These are phyloP conservation scores for Dissophora globulifera DNA, from an alignment of 192 early-diverging fungal genomes.

Conservation along the genomic window DNA sequence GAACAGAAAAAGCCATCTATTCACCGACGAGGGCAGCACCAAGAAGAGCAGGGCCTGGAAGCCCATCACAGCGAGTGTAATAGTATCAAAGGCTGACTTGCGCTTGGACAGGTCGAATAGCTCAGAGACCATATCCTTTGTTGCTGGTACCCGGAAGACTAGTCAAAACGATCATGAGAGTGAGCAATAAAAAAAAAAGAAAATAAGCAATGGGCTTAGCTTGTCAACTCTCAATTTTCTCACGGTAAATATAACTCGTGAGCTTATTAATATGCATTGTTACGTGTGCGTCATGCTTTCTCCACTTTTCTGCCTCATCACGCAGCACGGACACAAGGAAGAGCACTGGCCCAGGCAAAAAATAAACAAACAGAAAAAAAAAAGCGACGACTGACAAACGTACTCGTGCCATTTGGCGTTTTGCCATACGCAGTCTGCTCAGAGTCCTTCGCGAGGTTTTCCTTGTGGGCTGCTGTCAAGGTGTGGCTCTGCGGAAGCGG, in stretches of 20 bases:
- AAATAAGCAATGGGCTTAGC: too few species aligned
- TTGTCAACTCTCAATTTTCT: too few species aligned
- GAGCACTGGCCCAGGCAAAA: too few species aligned
- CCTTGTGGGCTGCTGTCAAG: conserved; percentile 19
- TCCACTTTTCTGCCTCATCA: too few species aligned
- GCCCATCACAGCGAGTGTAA: conserved; percentile 72
- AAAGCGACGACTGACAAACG: too few species aligned
- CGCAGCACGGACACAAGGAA: too few species aligned
- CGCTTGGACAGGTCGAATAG: conserved; percentile 73
- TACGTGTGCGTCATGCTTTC: too few species aligned
- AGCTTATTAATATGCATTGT: too few species aligned
- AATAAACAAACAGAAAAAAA: conserved; percentile 3
- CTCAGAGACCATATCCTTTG: conserved; percentile 78
- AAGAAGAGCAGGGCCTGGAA: conserved; percentile 73
- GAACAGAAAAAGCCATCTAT: conserved; percentile 70
- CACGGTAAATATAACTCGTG: too few species aligned
- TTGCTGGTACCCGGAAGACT: conserved; percentile 81
- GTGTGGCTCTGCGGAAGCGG: conserved; percentile 5
- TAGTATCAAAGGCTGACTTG: conserved; percentile 79
- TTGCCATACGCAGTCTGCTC: conserved; percentile 39
- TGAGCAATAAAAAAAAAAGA: neutral
- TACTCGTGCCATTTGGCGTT: conserved; percentile 48
- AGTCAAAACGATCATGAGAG: neutral
- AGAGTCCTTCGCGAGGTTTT: conserved; percentile 34
- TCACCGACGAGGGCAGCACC: conserved; percentile 60